Base-by-base conservation (phyloP, 2,329 filamentous ascomycete species). In the Coleophoma crateriformis region DNA sequence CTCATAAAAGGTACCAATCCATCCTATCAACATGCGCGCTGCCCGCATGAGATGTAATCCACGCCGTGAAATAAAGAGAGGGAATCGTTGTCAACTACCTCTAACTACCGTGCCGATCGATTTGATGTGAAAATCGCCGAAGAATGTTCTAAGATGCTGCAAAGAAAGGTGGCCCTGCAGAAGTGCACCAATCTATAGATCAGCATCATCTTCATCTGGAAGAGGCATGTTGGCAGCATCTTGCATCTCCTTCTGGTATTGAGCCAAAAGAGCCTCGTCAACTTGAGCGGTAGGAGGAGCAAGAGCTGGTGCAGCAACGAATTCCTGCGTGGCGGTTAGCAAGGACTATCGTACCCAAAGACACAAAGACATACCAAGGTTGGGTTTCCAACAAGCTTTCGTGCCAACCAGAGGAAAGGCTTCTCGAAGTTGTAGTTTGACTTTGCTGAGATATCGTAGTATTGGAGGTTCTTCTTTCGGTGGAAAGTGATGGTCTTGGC, bases 381-480 rank as follows among this genome's bases (percentile, higher is more conserved):
- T 66, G 89, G 79, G 82, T 97, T 97, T 74, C 92, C 94, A 64
- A 96, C 91, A 52, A 99, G 85, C 85, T 99, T 99, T 73, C 94
- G 86, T 63, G 91, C 92, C 65, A 99, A 87, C 94, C 94, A 97
- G 65, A 97, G 87, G 89, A 99, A 97, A 58, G 92, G 92, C 85
- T 97, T 99, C 86, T 97, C 92, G 74, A 97, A 97, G 85, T 97
- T 97, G 80, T 99, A 97, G 83, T 97, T 97, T 69, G 91, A 96
- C 82, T 97, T 99, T 75, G 94, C 94, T 39, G 90, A 96, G 72
- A 97, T 97, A 66, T 97, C 94, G 82, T 99, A 99, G 84, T 97
- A 99, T 78, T 99, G 94, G 47, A 99, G 86, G 78, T 97, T 99
- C 87, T 99, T 99, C 89, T 99, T 99, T 77, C 94, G 90, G 84